These are phyloP conservation scores for Actinomortierella wolfii DNA, from an alignment of 371 early-diverging fungal genomes.

Conservation along the genomic window DNA sequence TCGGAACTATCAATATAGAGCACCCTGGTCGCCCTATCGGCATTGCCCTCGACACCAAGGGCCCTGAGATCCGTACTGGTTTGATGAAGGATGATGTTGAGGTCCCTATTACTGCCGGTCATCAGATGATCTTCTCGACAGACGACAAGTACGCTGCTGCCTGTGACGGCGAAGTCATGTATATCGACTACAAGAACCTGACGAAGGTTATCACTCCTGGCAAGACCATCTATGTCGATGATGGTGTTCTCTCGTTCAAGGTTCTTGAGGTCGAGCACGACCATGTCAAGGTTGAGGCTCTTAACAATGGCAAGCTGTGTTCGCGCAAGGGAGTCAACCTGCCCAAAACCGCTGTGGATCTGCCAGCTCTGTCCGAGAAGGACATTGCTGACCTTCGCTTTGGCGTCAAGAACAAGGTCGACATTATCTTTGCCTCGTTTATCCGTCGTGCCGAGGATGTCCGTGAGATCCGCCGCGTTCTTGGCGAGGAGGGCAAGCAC, in stretches of 20 bases:
- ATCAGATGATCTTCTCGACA: constrained; percentile 86
- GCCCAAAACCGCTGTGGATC: constrained; percentile 84
- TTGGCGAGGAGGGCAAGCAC: constrained; percentile 77
- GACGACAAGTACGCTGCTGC: constrained; percentile 66
- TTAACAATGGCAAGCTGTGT: constrained; percentile 78
- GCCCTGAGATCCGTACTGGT: constrained; percentile 87
- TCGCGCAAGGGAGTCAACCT: constrained; percentile 90
- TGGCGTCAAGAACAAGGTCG: constrained; percentile 93
- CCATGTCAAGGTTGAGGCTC: constrained; percentile 71
- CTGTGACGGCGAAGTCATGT: constrained; percentile 78
- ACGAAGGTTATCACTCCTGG: constrained; percentile 81
- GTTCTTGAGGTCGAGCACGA: constrained; percentile 71
- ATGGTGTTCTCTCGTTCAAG: constrained; percentile 84
- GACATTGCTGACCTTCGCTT: constrained; percentile 91
- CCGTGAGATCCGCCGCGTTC: constrained; percentile 74
- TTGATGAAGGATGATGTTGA: constrained; percentile 68
- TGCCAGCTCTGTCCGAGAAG: constrained; percentile 94
- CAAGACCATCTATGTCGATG: constrained; percentile 86
- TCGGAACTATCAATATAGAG: constrained; percentile 30
- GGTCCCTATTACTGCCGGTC: constrained; percentile 70
- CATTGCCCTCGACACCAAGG: constrained; percentile 89
- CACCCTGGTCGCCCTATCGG: constrained; percentile 77
- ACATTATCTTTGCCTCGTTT: constrained; percentile 97
- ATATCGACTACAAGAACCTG: constrained; percentile 88
- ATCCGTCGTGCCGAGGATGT: constrained; percentile 92